Base-by-base conservation (phyloP, 2,329 filamentous ascomycete species). In the Zymoseptoria ardabiliae region DNA sequence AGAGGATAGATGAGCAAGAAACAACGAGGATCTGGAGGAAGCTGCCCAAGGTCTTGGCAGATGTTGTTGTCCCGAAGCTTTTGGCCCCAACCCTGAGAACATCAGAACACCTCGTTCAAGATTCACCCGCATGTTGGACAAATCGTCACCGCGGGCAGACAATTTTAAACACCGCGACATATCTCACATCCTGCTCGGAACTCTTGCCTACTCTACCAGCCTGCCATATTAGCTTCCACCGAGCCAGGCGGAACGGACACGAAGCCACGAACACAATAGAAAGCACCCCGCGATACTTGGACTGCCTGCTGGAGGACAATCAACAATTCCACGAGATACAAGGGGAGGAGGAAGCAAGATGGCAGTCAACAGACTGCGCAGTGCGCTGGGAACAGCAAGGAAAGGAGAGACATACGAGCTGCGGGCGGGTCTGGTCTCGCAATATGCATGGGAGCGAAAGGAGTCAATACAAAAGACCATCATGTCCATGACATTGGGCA, bases 381-480 rank as follows among this genome's bases (percentile, higher is more conserved):
- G 89, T 77, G 94, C 93, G 71, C 96, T 99, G 76, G 88, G 90
- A 74, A 87, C 87, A 74, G 94, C 94, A 69, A 86, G 88, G 72
- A 99, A 99, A 81, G 94, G 94, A 75, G 94, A 99, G 79, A 99
- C 94, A 17, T 97, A 96, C 74, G 94, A 99, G 81, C 80, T 99
- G 77, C 88, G 94, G 75, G 91, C 93, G 65, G 94, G 94, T 48
- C 81, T 99, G 74, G 94, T 87, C 78, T 99, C 94, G 65, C 94
- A 99, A 79, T 99, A 97, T 88, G 94, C 94, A 61, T 97, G 95
- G 78, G 94, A 99, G 84, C 88, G 85, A 71, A 99, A 99, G 77
- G 94, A 99, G 80, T 90, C 94, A 22, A 99, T 99, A 69, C 94
- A 99, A 75, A 97, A 96, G 82, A 99, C 94, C 65, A 99, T 99